These are phyloP conservation scores for Hibiscus mutabilis DNA, from an alignment of 345 rosid genomes.

Conservation along the genomic window DNA sequence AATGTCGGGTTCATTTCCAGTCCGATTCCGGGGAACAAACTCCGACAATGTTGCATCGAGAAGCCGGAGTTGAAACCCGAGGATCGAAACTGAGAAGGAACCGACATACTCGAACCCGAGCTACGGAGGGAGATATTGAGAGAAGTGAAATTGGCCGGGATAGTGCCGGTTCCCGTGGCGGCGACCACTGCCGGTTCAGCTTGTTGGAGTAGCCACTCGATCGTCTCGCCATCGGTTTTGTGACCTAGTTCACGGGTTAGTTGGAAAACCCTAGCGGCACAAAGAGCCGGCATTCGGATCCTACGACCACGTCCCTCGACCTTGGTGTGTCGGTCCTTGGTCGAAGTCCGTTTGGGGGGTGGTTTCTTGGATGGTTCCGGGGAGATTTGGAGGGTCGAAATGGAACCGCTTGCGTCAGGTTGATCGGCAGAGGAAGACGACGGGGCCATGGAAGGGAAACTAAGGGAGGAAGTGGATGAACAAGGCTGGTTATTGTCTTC, in stretches of 20 bases:
- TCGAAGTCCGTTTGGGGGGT: conserved; percentile 72
- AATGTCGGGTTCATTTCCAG: conserved; percentile 39
- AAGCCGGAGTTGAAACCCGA: conserved; percentile 54
- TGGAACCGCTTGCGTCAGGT: conserved; percentile 27
- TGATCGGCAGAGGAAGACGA: conserved; percentile 42
- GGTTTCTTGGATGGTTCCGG: conserved; percentile 50
- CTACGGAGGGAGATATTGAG: conserved; percentile 85
- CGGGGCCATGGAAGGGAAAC: conserved; percentile 57
- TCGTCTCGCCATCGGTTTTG: conserved; percentile 92
- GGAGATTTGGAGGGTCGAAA: conserved; percentile 30
- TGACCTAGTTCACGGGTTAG: conserved; percentile 88
- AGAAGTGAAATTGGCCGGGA: conserved; percentile 94
- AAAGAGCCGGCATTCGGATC: conserved; percentile 98
- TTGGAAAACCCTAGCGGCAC: conserved; percentile 99
- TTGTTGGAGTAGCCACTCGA: conserved; percentile 98
- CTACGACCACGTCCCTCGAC: conserved; percentile 95
- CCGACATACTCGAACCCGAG: conserved; percentile 84
- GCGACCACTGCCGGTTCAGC: conserved; percentile 96
- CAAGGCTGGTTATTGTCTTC: conserved; percentile 49
- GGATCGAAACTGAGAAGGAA: conserved; percentile 72
- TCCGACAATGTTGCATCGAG: conserved; percentile 42
- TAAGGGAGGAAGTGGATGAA: conserved; percentile 46
- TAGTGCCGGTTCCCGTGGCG: conserved; percentile 96
- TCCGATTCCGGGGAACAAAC: conserved; percentile 51
- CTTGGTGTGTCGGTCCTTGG: conserved; percentile 94